Base-by-base conservation (phyloP, 805 yeast species). In the Suhomyces emberorum region DNA sequence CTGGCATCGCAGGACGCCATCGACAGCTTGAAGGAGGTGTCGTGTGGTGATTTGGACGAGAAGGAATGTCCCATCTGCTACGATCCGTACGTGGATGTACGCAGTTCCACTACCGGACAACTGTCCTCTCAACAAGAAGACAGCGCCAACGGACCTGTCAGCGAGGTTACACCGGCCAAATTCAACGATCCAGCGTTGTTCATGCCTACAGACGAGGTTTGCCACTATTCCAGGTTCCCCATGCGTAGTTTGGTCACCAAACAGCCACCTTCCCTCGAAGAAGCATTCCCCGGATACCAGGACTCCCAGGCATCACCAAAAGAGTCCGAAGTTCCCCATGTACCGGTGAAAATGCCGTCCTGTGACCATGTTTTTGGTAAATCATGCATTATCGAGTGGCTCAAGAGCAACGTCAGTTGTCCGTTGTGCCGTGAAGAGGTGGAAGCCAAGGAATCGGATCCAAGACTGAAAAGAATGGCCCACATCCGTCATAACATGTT, bases 321-420 rank as follows among this genome's bases (percentile, higher is more conserved):
- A 24, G 30, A 39, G 7, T 31, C 47, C 15, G 30, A 31, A 16
- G 38, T 35, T 10, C 40, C 39, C 17, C 73, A 68, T 43, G 42
- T 54, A 7, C 67, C 73, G 1, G 63, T 65, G 3, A 52, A 57
- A 38, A 60, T 68, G 63, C 72, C 72, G 1, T 63, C 59, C 39
- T 68, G 73, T 41, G 52, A 58, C 16, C 73, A 68, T 44, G 46
- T 63, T 1, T 68, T 68, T 44, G 72, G 73, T 11, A 57, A 59
- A 42, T 44, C 64, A 7, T 68, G 73, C 47, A 54, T 68, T 18
- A 49, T 64, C 2, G 70, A 65, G 28, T 68, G 73, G 73, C 51
- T 68, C 30, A 64, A 57, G 36, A 49, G 50, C 23, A 57, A 60
- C 38, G 65, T 62, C 2, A 65, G 63, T 38, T 68, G 73, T 39